A percentile compares a stretch with the other conserved stretches of the same genome.
Evolutionary conservation across 2,329 filamentous ascomycete species (phyloP).

Genomic region (Thielaviopsis populi): DNA sequence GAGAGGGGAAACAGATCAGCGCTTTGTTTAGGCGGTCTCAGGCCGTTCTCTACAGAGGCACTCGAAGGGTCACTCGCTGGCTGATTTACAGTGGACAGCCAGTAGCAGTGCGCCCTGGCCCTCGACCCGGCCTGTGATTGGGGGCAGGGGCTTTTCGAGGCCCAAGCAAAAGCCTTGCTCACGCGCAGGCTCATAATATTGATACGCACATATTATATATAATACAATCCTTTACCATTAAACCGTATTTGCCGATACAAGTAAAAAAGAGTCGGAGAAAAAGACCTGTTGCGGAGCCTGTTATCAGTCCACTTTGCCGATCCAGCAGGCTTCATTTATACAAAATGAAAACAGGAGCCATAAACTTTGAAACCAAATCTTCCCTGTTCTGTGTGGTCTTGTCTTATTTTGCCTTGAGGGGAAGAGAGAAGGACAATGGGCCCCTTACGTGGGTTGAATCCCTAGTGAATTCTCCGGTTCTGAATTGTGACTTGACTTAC

Average conservation of each 20-base stretch:
- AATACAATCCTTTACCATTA: background rate
- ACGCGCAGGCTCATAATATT: background rate
- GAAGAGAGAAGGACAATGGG: background rate
- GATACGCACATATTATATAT: background rate
- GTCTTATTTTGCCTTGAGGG: background rate
- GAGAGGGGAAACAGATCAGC: background rate
- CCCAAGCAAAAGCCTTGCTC: constrained; percentile 3
- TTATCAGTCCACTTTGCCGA: background rate
- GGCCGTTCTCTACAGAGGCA: background rate
- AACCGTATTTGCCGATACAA: background rate
- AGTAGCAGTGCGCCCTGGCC: background rate
- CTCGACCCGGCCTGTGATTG: background rate
- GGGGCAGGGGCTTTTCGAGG: background rate
- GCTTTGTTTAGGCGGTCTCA: background rate
- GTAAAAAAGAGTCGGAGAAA: no score
- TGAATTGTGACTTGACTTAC: background rate
- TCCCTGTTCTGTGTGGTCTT: background rate
- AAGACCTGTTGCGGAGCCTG: background rate
- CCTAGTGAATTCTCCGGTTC: background rate
- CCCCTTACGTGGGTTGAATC: background rate
- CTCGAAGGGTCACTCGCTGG: background rate
- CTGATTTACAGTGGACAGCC: background rate
- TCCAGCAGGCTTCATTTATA: background rate
- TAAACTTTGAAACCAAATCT: background rate
- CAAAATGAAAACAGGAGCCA: background rate